phyloP scores from a whole-genome alignment of 805 yeast species.

The Spathaspora hagerdaliae region DNA sequence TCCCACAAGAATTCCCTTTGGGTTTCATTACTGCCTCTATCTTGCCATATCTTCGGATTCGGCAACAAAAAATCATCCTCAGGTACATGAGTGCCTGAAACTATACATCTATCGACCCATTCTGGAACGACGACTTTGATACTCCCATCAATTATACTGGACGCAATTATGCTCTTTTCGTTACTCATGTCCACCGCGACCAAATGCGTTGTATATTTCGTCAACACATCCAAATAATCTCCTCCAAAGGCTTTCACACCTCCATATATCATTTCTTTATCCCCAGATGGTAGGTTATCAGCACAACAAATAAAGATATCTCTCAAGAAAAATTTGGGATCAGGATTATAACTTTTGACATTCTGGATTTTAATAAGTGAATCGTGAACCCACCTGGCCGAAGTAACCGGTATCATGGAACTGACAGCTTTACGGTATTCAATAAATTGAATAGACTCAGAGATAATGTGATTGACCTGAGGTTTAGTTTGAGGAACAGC shows the following conservation, averaged over 20 bases:
- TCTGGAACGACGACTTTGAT: constrained; percentile 68
- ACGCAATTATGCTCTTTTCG: constrained; percentile 58
- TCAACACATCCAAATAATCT: constrained; percentile 55
- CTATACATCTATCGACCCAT: constrained; percentile 76
- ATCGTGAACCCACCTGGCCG: constrained; percentile 56
- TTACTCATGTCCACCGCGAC: constrained; percentile 51
- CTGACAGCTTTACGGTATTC: constrained; percentile 45
- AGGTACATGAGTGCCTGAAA: constrained; percentile 44
- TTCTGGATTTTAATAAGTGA: constrained; percentile 43
- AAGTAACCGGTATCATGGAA: constrained; percentile 63
- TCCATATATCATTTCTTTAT: constrained; percentile 62
- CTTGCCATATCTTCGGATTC: constrained; percentile 11
- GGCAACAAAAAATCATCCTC: constrained; percentile 53
- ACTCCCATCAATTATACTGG: constrained; percentile 21
- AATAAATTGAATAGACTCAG: constrained; percentile 49
- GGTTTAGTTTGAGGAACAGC: constrained; percentile 1
- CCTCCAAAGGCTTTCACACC: constrained; percentile 80
- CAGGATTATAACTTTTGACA: constrained; percentile 64
- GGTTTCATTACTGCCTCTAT: neutral
- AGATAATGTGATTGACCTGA: constrained; percentile 45
- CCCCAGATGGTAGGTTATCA: constrained; percentile 54
- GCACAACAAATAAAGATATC: constrained; percentile 56
- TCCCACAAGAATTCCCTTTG: neutral
- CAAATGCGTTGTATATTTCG: constrained; percentile 75
- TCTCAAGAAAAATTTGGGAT: constrained; percentile 61